Evolutionary conservation across 225 moss, liverwort and hornwort genomes (phyloP).

Genomic region (Sphagnum contortum): DNA sequence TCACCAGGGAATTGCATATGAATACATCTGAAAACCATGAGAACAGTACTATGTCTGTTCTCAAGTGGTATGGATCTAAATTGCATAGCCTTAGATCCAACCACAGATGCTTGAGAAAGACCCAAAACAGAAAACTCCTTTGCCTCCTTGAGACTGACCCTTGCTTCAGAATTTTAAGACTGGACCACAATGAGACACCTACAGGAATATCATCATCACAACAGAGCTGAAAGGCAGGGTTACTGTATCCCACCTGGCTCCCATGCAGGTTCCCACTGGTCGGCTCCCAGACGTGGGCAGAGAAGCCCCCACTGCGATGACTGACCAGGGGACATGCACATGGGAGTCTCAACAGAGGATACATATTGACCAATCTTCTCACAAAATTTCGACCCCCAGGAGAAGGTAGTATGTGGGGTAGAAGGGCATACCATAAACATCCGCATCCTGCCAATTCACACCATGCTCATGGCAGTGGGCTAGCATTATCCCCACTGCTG

Average conservation of each 20-base stretch:
- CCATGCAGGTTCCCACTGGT: constrained; percentile 18
- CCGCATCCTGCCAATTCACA: constrained; percentile 83
- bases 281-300: constrained; percentile 25
- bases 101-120: too few relatives aligned
- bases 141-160: too few relatives aligned
- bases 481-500: constrained; percentile 71
- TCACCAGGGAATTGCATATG: too few relatives aligned
- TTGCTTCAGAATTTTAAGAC: too few relatives aligned
- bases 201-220: neutral
- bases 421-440: constrained; percentile 71
- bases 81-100: too few relatives aligned
- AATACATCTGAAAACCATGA: too few relatives aligned
- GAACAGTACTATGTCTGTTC: too few relatives aligned
- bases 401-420: constrained; percentile 37
- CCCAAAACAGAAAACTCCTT: too few relatives aligned
- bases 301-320: constrained; percentile 20
- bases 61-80: too few relatives aligned
- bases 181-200: too few relatives aligned
- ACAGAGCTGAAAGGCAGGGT: constrained; percentile 17
- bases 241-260: constrained; percentile 28
- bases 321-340: constrained; percentile 17
- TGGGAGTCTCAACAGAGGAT: constrained; percentile 19
- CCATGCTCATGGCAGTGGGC: constrained; percentile 66
- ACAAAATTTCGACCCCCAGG: constrained; percentile 28
- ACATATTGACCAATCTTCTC: constrained; percentile 23